These are phyloP conservation scores for Akanthomyces uredinophilus DNA, from an alignment of 2,329 filamentous ascomycete species.

Conservation along the genomic window DNA sequence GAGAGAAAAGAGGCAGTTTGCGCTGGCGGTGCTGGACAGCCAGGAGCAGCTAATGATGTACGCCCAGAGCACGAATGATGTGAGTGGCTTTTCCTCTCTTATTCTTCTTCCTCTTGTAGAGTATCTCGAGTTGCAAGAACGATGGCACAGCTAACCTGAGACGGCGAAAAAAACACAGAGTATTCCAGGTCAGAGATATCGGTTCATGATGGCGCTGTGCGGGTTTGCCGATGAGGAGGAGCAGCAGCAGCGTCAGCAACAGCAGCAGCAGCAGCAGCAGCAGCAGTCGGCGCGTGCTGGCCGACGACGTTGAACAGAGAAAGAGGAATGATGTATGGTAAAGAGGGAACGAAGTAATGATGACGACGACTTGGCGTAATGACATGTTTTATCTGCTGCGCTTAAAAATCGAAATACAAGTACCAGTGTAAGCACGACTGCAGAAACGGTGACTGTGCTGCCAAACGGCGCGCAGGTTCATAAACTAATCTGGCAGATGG, in stretches of 20 bases:
- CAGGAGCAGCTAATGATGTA: slow-evolving; percentile 57
- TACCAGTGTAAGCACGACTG: no score
- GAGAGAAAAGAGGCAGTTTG: slow-evolving; percentile 42
- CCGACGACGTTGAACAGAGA: not conserved
- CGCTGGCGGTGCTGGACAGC: slow-evolving; percentile 49
- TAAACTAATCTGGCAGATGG: no score
- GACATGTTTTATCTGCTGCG: not conserved
- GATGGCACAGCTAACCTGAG: not conserved
- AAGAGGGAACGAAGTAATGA: no score
- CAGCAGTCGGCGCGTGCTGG: slow-evolving; percentile 14
- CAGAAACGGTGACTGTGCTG: no score
- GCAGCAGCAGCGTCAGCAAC: not conserved
- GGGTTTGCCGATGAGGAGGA: slow-evolving; percentile 34
- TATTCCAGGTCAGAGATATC: slow-evolving; percentile 49
- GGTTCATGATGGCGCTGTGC: slow-evolving; percentile 52
- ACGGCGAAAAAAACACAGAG: slow-evolving; percentile 41
- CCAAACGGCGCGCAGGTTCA: no score
- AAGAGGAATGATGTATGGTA: no score
- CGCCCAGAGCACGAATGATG: slow-evolving; percentile 49
- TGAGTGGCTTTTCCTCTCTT: slow-evolving; percentile 25
- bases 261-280: slow-evolving; percentile 14
- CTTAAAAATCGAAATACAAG: no score
- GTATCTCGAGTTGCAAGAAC: not conserved
- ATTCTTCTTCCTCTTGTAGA: not conserved
- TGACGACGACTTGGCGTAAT: not conserved